Evolutionary conservation across 805 yeast species (phyloP), one percentile per base, ranked within the genome.

Genomic region (Candida chilensis): DNA sequence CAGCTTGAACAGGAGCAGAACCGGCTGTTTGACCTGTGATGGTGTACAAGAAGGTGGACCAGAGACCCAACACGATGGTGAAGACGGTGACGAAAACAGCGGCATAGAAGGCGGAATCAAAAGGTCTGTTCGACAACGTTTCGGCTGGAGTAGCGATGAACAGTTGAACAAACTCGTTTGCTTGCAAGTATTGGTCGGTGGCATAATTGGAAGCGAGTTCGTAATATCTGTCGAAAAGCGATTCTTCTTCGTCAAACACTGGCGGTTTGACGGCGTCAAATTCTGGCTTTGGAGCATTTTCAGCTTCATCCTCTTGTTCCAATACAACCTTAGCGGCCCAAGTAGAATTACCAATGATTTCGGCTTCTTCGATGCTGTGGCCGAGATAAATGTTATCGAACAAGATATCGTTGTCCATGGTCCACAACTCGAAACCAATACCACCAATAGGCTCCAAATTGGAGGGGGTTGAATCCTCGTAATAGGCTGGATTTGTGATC

Each of bases 351-450:
- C 96, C 96, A 39, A 87, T 63, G 7, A 47, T 33, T 59, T 88
- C 95, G 9, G 96, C 96, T 47, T 87, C 95, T 22, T 58, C 62
- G n/a, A 87, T 60, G 2, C 83, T 74, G 48, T 84, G 88, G 18
- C 96, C 96, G 37, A 87, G 52, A 50, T 87, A 88, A 37, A 87
- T 73, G 57, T 87, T 84, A 51, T 85, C 85, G 49, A 87, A 84
- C 50, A 83, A 42, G 30, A 86, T 71, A 29, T 82, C 72, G 26
- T 66, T 64, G 39, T 83, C 78, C 78, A 87, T 80, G 28, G 90
- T 72, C 95, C 95, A 87, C 38, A 87, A 60, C 53, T 87, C 96
- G 46, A 88, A 83, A 6, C 94, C 95, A 27, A 86, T 43, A 8
- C 82, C 94, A 16, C 87, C 88, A 38, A 85, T 72, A 20, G 77